Percentiles rank a stretch among this genome's conserved stretches.
Evolutionary conservation across 73 alveolate species (phyloP).

Genomic region (Paraurostyla sp.): DNA sequence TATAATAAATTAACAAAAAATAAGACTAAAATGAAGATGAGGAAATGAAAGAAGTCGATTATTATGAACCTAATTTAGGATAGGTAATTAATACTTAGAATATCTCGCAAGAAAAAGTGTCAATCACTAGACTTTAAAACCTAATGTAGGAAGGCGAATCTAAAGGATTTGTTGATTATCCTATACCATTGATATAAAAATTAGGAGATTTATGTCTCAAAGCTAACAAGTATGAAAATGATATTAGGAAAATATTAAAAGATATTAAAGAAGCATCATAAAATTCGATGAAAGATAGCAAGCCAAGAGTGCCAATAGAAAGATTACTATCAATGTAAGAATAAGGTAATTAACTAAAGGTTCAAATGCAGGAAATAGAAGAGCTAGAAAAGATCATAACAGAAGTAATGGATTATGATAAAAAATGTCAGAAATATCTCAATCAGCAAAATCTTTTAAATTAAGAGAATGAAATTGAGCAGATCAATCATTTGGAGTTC

Average conservation of each 20-base stretch:
- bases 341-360: conserved; percentile 1
- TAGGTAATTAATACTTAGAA: background rate
- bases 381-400: background rate
- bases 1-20: background rate
- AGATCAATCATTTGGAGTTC: background rate
- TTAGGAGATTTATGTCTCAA: conserved; percentile 39
- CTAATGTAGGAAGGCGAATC: conserved; percentile 54
- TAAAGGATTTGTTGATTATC: conserved; percentile 39
- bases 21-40: background rate
- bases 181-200: background rate
- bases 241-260: background rate
- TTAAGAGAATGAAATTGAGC: background rate
- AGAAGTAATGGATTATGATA: background rate
- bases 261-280: conserved; percentile 10
- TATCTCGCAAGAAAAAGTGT: conserved; percentile 6
- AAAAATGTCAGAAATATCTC: background rate
- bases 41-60: background rate
- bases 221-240: background rate
- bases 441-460: background rate
- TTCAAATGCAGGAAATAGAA: background rate
- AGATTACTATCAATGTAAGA: background rate
- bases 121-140: background rate
- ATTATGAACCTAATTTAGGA: background rate
- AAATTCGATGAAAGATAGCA: background rate
- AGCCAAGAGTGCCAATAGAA: background rate